phyloP scores from a whole-genome alignment of 2,329 filamentous ascomycete species.

The Aschersonia sp. region DNA sequence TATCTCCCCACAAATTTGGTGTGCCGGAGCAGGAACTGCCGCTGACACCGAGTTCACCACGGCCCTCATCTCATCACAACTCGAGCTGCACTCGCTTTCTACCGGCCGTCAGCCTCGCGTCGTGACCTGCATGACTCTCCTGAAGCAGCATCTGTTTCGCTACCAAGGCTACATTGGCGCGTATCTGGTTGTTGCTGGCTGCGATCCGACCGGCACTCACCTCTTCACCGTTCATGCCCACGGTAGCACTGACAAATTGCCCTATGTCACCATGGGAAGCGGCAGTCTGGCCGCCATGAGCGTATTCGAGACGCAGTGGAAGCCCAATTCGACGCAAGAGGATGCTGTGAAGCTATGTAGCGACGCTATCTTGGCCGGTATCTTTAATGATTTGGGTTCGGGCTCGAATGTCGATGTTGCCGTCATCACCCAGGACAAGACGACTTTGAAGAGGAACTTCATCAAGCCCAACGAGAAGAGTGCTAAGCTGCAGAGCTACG shows the following conservation, averaged over 20 bases:
- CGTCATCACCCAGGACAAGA: slow-evolving; percentile 91
- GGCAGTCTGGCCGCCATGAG: slow-evolving; percentile 95
- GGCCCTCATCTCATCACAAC: slow-evolving; percentile 92
- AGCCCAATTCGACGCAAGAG: slow-evolving; percentile 58
- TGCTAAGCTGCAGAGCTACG: slow-evolving; percentile 86
- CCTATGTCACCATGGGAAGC: slow-evolving; percentile 98
- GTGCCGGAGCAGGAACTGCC: slow-evolving; percentile 91
- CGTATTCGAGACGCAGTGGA: slow-evolving; percentile 95
- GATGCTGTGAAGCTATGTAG: slow-evolving; percentile 71
- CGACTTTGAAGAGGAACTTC: slow-evolving; percentile 82
- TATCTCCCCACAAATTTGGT: slow-evolving; percentile 98
- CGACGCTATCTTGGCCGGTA: slow-evolving; percentile 87
- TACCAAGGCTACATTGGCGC: slow-evolving; percentile 97
- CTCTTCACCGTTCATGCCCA: slow-evolving; percentile 98
- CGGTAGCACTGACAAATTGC: slow-evolving; percentile 95
- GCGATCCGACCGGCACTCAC: slow-evolving; percentile 87
- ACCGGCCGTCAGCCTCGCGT: slow-evolving; percentile 94
- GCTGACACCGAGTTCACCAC: slow-evolving; percentile 99
- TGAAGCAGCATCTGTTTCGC: slow-evolving; percentile 98
- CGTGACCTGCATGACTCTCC: slow-evolving; percentile 97
- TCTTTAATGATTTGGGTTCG: slow-evolving; percentile 96
- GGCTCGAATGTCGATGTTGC: slow-evolving; percentile 96
- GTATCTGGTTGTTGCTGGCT: slow-evolving; percentile 92
- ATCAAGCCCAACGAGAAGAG: slow-evolving; percentile 84
- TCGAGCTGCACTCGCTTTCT: slow-evolving; percentile 92